These are phyloP conservation scores for Ogataea zsoltii DNA, from an alignment of 805 yeast genomes.

Conservation along the genomic window DNA sequence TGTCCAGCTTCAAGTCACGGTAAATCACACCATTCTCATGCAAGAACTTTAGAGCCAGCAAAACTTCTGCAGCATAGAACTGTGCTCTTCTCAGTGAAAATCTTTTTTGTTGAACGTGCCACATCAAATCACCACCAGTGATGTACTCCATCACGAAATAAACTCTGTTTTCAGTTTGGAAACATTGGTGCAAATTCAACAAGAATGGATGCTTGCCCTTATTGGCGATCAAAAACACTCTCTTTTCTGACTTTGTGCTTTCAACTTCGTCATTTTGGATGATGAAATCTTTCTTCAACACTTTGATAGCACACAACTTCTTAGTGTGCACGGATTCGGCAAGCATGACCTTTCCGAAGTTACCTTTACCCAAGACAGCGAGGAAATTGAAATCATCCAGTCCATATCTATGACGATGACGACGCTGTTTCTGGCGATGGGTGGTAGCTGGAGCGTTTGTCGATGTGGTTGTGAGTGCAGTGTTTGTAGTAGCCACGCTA, in stretches of 20 bases:
- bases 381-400: slow-evolving; percentile 92
- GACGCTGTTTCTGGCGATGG: slow-evolving; percentile 35
- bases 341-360: slow-evolving; percentile 96
- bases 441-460: slow-evolving; percentile 26
- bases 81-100: slow-evolving; percentile 91
- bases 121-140: slow-evolving; percentile 98
- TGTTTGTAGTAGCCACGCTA: too few species aligned
- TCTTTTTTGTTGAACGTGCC: slow-evolving; percentile 95
- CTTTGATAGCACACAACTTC: slow-evolving; percentile 91
- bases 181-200: slow-evolving; percentile 87
- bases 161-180: slow-evolving; percentile 96
- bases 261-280: slow-evolving; percentile 96
- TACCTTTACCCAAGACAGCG: slow-evolving; percentile 97
- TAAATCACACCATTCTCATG: slow-evolving; percentile 96
- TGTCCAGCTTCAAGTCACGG: slow-evolving; percentile 94
- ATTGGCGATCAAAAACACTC: slow-evolving; percentile 76
- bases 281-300: slow-evolving; percentile 91
- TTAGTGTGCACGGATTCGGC: slow-evolving; percentile 88
- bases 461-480: slow-evolving; percentile 7
- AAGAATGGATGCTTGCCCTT: slow-evolving; percentile 90
- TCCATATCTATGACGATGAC: slow-evolving; percentile 73
- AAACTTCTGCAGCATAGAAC: slow-evolving; percentile 95
- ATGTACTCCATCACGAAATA: slow-evolving; percentile 98
- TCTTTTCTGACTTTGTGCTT: slow-evolving; percentile 90
- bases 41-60: slow-evolving; percentile 85